phyloP scores from a whole-genome alignment of 169 alveolate species.

The Cryptosporidium parvum region DNA sequence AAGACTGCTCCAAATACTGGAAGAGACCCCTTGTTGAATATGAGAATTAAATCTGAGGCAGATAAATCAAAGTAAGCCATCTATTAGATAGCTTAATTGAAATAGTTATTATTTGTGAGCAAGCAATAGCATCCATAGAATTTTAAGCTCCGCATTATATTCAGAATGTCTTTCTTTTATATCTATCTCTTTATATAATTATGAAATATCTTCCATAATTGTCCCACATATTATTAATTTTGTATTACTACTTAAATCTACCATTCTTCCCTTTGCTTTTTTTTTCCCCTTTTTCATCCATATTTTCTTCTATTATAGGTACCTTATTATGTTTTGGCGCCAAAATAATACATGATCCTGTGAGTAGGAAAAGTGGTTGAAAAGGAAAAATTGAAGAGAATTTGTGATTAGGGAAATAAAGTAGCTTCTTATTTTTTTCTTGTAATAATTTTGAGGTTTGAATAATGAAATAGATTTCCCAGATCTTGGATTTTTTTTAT shows the following conservation, averaged over 20 bases:
- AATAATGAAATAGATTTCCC: not conserved
- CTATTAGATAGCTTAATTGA: not conserved
- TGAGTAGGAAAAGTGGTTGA: not conserved
- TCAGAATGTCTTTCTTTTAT: not conserved
- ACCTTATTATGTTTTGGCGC: not conserved
- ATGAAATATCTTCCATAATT: not conserved
- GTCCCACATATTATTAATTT: not conserved
- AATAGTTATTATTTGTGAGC: not conserved
- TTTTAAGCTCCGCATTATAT: not conserved
- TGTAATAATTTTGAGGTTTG: not conserved
- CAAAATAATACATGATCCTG: constrained; percentile 3
- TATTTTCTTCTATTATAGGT: not conserved
- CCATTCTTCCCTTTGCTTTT: not conserved
- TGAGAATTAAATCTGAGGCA: constrained; percentile 63
- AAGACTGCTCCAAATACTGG: constrained; percentile 73
- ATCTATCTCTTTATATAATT: too few relatives aligned
- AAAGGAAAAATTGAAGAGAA: not conserved
- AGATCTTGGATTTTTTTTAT: not conserved
- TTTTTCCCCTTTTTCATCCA: not conserved
- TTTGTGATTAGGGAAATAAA: not conserved
- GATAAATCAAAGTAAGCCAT: constrained; percentile 45
- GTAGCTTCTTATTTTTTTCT: not conserved
- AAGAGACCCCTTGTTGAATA: constrained; percentile 61
- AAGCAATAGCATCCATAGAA: not conserved
- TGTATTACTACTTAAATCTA: not conserved